Conservation (phyloP, 768 basidiomycete species). For the Russula ochroleuca region DNA sequence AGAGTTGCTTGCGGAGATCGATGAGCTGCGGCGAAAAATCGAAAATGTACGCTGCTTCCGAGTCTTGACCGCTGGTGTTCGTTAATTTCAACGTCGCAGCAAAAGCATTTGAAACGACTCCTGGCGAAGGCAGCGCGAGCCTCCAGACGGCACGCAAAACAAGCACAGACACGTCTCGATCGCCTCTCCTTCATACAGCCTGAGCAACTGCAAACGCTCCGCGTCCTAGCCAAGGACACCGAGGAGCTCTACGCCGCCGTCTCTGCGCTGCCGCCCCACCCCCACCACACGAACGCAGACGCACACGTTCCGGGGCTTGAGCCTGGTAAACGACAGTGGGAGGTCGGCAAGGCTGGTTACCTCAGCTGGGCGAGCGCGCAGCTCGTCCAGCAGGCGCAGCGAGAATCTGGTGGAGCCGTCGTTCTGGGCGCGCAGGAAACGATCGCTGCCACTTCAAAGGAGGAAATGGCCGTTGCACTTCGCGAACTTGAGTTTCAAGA, state of each 20-base stretch:
- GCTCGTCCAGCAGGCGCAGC: constrained; percentile 40
- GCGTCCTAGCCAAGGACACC: constrained; percentile 40
- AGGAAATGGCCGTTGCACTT: constrained; percentile 9
- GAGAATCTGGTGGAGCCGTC: neutral
- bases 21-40: constrained; percentile 59
- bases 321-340: constrained; percentile 73
- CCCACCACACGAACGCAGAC: constrained; percentile 16
- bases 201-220: constrained; percentile 41
- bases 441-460: neutral
- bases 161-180: constrained; percentile 43
- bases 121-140: neutral
- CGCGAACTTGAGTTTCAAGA: neutral
- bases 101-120: constrained; percentile 32
- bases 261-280: constrained; percentile 44
- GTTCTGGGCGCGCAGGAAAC: neutral
- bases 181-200: constrained; percentile 44
- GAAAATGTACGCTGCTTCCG: constrained; percentile 53
- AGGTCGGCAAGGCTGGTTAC: constrained; percentile 69
- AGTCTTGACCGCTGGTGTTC: neutral
- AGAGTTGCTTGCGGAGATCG: constrained; percentile 60
- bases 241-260: constrained; percentile 44
- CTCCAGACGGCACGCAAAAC: constrained; percentile 38
- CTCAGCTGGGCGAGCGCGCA: constrained; percentile 69
- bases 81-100: constrained; percentile 38
- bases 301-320: constrained; percentile 36